A percentile compares a stretch with the other conserved stretches of the same genome.
These are phyloP conservation scores for Syzygium grande DNA, from an alignment of 345 rosid species.

Conservation along the genomic window DNA sequence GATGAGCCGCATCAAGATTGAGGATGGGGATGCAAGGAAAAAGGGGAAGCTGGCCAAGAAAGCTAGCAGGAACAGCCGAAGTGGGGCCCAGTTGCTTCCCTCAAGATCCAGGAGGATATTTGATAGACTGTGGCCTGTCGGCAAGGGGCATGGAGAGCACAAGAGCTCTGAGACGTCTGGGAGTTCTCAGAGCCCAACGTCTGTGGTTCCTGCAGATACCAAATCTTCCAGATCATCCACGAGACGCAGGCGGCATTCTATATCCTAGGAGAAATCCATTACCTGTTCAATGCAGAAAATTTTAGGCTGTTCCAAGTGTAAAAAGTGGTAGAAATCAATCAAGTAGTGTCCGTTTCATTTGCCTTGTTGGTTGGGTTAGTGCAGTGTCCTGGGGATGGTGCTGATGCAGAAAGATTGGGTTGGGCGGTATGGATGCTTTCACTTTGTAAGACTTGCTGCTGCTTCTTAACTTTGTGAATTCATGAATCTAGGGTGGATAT, in stretches of 20 bases:
- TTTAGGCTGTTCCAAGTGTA: slow-evolving; percentile 7
- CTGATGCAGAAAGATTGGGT: neutral
- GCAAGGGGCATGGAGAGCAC: slow-evolving; percentile 47
- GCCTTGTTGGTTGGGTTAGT: neutral
- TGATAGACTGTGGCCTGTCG: slow-evolving; percentile 61
- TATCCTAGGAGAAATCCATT: slow-evolving; percentile 27
- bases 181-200: slow-evolving; percentile 82
- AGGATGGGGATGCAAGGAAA: slow-evolving; percentile 13
- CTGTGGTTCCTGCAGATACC: slow-evolving; percentile 46
- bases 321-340: neutral
- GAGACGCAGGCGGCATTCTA: slow-evolving; percentile 68
- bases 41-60: slow-evolving; percentile 32
- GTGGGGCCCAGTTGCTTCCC: slow-evolving; percentile 62
- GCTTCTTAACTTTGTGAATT: neutral
- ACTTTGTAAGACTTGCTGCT: neutral
- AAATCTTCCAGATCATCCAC: slow-evolving; percentile 57
- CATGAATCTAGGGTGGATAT: neutral
- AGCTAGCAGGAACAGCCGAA: slow-evolving; percentile 48
- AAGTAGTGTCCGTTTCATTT: slow-evolving; percentile 5
- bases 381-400: neutral
- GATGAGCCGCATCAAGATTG: slow-evolving; percentile 8
- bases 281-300: neutral
- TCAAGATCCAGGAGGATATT: slow-evolving; percentile 84
- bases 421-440: neutral
- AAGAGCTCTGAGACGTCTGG: slow-evolving; percentile 78